Percentiles rank a stretch among this genome's conserved stretches.
Conservation (phyloP, 2,329 filamentous ascomycete species). For the Cryoendolithus antarcticus region DNA sequence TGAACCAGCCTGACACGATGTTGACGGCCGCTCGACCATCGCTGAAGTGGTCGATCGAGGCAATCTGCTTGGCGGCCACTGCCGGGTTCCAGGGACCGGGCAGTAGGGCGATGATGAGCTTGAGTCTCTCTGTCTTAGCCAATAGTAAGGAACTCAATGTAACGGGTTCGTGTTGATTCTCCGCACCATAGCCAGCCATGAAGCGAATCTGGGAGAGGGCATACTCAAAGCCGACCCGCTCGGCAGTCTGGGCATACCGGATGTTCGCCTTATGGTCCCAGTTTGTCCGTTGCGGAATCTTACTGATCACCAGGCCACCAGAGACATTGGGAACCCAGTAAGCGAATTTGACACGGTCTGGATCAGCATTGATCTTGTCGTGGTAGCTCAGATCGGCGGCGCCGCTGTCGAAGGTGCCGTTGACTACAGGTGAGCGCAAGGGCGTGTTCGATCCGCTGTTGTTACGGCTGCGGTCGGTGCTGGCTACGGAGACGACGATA, state of each 20-base stretch:
- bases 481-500: slow-evolving; percentile 43
- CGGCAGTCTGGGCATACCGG: slow-evolving; percentile 37
- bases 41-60: slow-evolving; percentile 40
- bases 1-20: slow-evolving; percentile 43
- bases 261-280: slow-evolving; percentile 40
- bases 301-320: slow-evolving; percentile 40
- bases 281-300: slow-evolving; percentile 37
- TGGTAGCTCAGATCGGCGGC: slow-evolving; percentile 17
- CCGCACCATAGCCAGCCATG: slow-evolving; percentile 33
- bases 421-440: slow-evolving; percentile 5
- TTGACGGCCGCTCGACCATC: slow-evolving; percentile 42
- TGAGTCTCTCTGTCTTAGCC: slow-evolving; percentile 35
- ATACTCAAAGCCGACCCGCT: slow-evolving; percentile 39
- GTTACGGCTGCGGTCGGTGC: slow-evolving; percentile 8
- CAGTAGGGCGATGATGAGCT: slow-evolving; percentile 40
- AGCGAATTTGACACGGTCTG: slow-evolving; percentile 35
- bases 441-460: slow-evolving; percentile 8
- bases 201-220: slow-evolving; percentile 42
- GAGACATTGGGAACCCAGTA: slow-evolving; percentile 46
- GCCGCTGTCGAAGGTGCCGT: slow-evolving; percentile 7
- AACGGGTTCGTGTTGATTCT: slow-evolving; percentile 41
- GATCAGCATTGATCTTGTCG: slow-evolving; percentile 30
- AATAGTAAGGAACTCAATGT: slow-evolving; percentile 40
- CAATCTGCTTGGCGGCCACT: slow-evolving; percentile 41
- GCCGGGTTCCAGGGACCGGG: slow-evolving; percentile 41